A percentile compares a stretch with the other conserved stretches of the same genome.
phyloP scores from a whole-genome alignment of 2,329 filamentous ascomycete genomes.

The Fonsecaea monophora region DNA sequence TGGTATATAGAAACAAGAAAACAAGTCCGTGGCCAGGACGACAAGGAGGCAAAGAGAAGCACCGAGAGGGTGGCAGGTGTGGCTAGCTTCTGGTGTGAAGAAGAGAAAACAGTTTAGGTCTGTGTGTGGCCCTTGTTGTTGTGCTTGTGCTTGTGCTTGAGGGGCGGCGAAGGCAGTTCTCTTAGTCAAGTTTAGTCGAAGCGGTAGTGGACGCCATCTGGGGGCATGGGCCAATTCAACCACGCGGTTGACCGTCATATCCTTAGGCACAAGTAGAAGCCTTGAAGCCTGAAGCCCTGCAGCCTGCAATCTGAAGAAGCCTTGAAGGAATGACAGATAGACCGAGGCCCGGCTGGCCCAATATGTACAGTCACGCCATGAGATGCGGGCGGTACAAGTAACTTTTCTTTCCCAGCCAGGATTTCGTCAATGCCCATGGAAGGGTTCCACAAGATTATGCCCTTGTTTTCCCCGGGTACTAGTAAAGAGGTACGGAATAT shows the following conservation, averaged over 20 bases:
- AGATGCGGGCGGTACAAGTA: not conserved
- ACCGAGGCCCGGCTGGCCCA: no score
- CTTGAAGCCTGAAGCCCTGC: not conserved
- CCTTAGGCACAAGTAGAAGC: not conserved
- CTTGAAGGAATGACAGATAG: not conserved
- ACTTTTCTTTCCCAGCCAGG: not conserved
- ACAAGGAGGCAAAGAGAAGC: not conserved
- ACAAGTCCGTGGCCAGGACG: not conserved
- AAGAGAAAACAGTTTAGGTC: not conserved
- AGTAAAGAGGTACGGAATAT: no score
- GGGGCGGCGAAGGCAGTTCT: not conserved
- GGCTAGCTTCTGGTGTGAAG: not conserved
- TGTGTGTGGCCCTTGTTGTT: not conserved
- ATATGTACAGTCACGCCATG: slow-evolving; percentile 1
- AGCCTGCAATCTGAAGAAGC: not conserved
- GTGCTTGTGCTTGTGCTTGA: no score
- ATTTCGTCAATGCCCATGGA: not conserved
- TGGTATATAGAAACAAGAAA: not conserved
- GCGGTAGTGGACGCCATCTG: slow-evolving; percentile 9
- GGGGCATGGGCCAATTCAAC: not conserved
- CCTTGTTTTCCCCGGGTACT: not conserved
- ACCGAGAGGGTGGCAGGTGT: not conserved
- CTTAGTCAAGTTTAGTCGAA: slow-evolving; percentile 12
- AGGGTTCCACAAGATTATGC: slow-evolving; percentile 5
- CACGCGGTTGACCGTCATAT: not conserved